Conservation (phyloP, 2,329 filamentous ascomycete species). For the Fusarium armeniacum region DNA sequence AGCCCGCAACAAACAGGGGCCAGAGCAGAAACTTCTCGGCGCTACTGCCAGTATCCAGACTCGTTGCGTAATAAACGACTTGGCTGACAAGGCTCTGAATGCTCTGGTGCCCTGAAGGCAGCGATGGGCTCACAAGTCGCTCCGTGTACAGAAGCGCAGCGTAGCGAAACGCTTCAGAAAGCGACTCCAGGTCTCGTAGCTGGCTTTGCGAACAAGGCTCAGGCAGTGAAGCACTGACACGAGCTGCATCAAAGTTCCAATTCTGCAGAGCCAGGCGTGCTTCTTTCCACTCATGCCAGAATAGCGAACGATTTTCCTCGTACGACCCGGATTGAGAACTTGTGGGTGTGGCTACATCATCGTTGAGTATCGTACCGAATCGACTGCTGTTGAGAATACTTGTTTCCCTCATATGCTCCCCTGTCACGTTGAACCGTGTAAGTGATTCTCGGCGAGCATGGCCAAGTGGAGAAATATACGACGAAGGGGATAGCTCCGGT, state of each 20-base stretch:
- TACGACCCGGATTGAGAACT: constrained; percentile 60
- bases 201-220: constrained; percentile 69
- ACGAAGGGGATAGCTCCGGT: constrained; percentile 55
- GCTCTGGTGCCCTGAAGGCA: constrained; percentile 79
- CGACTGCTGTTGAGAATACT: constrained; percentile 69
- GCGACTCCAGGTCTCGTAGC: constrained; percentile 80
- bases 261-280: constrained; percentile 80
- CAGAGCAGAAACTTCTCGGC: constrained; percentile 92
- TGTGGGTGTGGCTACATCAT: constrained; percentile 66
- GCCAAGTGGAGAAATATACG: constrained; percentile 58
- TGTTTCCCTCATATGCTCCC: constrained; percentile 50
- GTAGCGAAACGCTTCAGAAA: constrained; percentile 92
- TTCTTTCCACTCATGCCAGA: constrained; percentile 90
- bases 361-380: constrained; percentile 69
- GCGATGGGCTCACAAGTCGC: constrained; percentile 81
- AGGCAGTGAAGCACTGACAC: constrained; percentile 66
- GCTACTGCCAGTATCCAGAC: constrained; percentile 77
- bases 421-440: constrained; percentile 43
- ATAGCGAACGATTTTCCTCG: constrained; percentile 73
- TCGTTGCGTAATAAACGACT: constrained; percentile 85
- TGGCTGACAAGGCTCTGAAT: constrained; percentile 88
- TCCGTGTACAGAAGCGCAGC: constrained; percentile 91
- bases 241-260: constrained; percentile 79
- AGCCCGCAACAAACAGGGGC: constrained; percentile 92
- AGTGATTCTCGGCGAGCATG: constrained; percentile 59